Base-by-base conservation (phyloP, 345 rosid species). In the Bruguiera sexangula region DNA sequence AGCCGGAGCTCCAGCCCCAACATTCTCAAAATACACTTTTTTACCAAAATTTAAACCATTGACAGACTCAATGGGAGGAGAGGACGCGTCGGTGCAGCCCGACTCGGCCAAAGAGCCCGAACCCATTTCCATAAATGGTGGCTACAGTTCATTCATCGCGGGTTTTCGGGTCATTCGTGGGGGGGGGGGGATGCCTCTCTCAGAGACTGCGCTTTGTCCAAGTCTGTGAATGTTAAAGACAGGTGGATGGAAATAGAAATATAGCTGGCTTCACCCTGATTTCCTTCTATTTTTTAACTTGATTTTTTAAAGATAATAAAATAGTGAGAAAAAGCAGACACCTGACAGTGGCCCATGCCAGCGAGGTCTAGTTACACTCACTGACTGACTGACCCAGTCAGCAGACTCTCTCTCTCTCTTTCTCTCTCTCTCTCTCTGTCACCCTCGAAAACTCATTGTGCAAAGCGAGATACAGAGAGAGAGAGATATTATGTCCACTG, bases 11-110 rank as follows among this genome's bases (percentile, higher is more conserved):
- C 78, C 84, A 58, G 51, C 73, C 55, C 75, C 77, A 39, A 50
- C 67, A 72, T 87, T 89, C 82, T 91, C 92, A 66, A 94, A 94
- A 81, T 94, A 94, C 78, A 89, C 85, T 77, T 83, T 92, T 36
- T 77, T 76, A 10, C 92, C 90, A 75, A 93, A 90, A 74, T 84
- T 89, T 73, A 94, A 82, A 62, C 94, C 91, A 50, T 85, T 78
- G 20, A 87, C 82, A 21, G 90, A 80, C 65, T 83, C 85, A 20
- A 78, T 22, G 54, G 69, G 85, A 54, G 74, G 82, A 79, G 87
- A 76, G 24, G 78, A 58, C 10, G 73, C 15, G 19, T 54, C 54
- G 57, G 73, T 69, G 46, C 78, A 81, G 67, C 81, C 86, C 0
- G 88, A 84, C 62, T 86, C 84, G 60, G 81, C 74, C 67, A 84